Evolutionary conservation across 2,329 filamentous ascomycete species (phyloP), one percentile per base, ranked within the genome.

Genomic region (Ascochyta viciae-villosae): DNA sequence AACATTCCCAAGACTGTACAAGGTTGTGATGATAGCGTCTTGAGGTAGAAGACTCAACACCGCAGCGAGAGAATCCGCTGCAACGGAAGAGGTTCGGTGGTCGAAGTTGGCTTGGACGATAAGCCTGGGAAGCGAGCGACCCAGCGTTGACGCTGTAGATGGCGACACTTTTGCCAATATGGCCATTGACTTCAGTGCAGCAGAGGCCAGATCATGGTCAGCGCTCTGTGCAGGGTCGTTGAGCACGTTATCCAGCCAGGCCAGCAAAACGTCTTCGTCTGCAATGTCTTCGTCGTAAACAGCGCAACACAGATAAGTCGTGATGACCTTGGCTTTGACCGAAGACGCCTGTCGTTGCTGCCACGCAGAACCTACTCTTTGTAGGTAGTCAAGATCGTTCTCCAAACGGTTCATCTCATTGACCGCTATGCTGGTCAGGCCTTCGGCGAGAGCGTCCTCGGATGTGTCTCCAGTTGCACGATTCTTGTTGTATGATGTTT

Each of bases 1-100:
- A 4, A 96, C 89, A 72, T 99, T 99, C 19, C 95, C 95, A n/a
- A 99, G 83, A 0, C 92, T 95, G 77, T 99, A 99, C 9, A 99
- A 81, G 1, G 93, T 98, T 5, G 93, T 96, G 63, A 99, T 98
- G 33, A 96, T 85, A 33, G 92, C 89, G 79, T 99, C 95, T 66
- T 96, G 90, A 1, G 95, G 96, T 12, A 98, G 83, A 67, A 89
- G 83, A 64, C 88, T 89, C 51, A 99, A 80, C 16, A 96, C 87
- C 63, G 88, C 89, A 2, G 93, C 92, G 31, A 99, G 81, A 65
- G 90, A 95, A 62, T 87, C 87, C n/a, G 93, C 92, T 26, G 94
- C 94, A 31, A 94, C 83, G 2, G 82, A 83, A 39, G 95, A 88
- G 12, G 87, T 91, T 26, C 85, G 80, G 15, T 86, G 84, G 52